Percentiles rank a stretch among this genome's conserved stretches.
These are phyloP conservation scores for Citrus mangshanensis DNA, from an alignment of 345 rosid species.

Conservation along the genomic window DNA sequence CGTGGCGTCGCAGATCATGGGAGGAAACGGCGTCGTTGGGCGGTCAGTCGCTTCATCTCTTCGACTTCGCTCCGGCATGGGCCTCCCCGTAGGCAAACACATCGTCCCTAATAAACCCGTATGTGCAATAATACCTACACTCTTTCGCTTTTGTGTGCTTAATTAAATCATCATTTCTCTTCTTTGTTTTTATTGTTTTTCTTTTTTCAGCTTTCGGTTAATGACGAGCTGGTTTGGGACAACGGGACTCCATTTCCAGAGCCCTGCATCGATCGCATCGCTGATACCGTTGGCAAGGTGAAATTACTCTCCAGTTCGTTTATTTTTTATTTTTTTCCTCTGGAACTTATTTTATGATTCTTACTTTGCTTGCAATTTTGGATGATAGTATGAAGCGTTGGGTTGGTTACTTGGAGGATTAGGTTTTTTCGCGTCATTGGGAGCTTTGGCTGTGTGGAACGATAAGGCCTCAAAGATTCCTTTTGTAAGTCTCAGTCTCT, in stretches of 20 bases:
- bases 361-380: neutral
- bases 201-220: constrained; percentile 58
- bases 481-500: constrained; percentile 51
- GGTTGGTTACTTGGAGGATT: constrained; percentile 97
- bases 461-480: constrained; percentile 93
- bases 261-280: constrained; percentile 96
- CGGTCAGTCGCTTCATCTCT: constrained; percentile 77
- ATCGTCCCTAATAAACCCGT: constrained; percentile 96
- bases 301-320: neutral
- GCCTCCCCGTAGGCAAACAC: constrained; percentile 92
- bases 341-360: neutral
- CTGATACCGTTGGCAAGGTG: constrained; percentile 97
- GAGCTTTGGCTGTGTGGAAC: constrained; percentile 69
- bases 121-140: constrained; percentile 17
- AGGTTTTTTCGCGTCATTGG: constrained; percentile 71
- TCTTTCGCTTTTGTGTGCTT: neutral
- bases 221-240: constrained; percentile 94
- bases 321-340: neutral
- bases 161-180: neutral
- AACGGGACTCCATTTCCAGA: constrained; percentile 91
- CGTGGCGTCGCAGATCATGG: constrained; percentile 78
- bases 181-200: neutral
- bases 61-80: constrained; percentile 92
- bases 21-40: constrained; percentile 73
- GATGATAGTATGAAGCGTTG: constrained; percentile 84